Evolutionary conservation across 768 basidiomycete species (phyloP), one percentile per base, ranked within the genome.

Genomic region (Psilocybe cyanescens): DNA sequence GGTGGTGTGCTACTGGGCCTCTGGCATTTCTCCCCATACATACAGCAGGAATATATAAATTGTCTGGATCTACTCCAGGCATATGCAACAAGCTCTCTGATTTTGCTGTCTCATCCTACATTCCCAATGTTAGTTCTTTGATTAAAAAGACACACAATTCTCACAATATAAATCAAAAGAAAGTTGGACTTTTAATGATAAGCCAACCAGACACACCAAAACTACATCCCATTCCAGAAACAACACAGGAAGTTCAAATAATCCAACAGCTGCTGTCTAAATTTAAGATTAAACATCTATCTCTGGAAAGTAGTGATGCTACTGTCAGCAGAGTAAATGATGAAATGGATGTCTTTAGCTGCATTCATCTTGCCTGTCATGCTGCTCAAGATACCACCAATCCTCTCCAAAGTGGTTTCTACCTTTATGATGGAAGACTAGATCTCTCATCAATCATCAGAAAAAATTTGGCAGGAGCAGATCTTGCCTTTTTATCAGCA

Each of bases 1-100:
- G 65, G 65, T 66, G 65, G 65, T 66, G 61, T 52, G 61, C 54
- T 37, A 66, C 65, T 6, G 65, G 65, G 12, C 47, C 37, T 37
- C 58, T 66, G 45, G 29, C 58, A 16, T 62, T 66, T 45, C 35
- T 66, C 8, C 65, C 65, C 12, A 48, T 66, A 8, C 65, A 66
- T 41, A 61, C 65, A 0, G 65, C 65, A 11, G 65, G 61, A 28
- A 37, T 49, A 4, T 66, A 63, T 35, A 35, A 35, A 9, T 9
- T 9, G 9, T 35, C 33, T 9, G 33, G 7, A 7, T 7, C 33
- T 7, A 7, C 33, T 35, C 33, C 44, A 58, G 58, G 3, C 53
- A 52, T n/a, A n/a, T 31, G 6, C 30, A 46, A 11, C 3, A 37
- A 2, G 58, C 55, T 57, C 2, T 63, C 55, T 2, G 63, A 59